Conservation (phyloP, 768 basidiomycete genomes). For the Roridomyces roridus region DNA sequence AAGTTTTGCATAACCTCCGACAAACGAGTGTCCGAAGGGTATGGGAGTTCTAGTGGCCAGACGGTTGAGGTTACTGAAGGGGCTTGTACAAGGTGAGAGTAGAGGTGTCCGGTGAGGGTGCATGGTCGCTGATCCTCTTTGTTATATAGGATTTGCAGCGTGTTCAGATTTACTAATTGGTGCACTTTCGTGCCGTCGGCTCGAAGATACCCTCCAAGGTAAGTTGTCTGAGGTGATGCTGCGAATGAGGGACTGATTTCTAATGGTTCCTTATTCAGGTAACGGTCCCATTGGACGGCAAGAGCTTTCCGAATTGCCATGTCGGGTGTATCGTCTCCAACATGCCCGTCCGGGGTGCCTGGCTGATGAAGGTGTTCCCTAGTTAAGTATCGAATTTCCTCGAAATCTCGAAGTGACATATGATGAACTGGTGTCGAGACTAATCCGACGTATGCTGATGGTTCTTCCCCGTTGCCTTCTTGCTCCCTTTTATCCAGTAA, state of each 20-base stretch:
- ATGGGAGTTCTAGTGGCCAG: conserved; percentile 1
- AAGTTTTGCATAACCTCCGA: neutral
- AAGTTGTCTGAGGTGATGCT: neutral
- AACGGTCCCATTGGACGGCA: neutral
- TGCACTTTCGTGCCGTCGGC: neutral
- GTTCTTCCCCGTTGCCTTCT: no score
- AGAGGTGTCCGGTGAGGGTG: neutral
- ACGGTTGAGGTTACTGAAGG: neutral
- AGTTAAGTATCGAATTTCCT: neutral
- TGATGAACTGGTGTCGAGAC: neutral
- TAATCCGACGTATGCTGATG: no score
- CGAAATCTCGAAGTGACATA: neutral
- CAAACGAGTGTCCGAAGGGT: neutral
- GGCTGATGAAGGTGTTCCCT: neutral
- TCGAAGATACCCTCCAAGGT: neutral
- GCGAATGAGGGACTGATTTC: neutral
- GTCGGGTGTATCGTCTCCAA: neutral
- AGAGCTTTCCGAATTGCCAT: neutral
- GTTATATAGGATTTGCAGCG: neutral
- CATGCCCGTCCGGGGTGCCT: neutral
- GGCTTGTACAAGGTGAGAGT: neutral
- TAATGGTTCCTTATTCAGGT: neutral
- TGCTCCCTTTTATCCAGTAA: no score
- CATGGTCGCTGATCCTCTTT: neutral
- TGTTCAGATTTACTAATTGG: neutral